phyloP scores from a whole-genome alignment of 1,284 basidiomycete genomes.

The Porodaedalea pini region DNA sequence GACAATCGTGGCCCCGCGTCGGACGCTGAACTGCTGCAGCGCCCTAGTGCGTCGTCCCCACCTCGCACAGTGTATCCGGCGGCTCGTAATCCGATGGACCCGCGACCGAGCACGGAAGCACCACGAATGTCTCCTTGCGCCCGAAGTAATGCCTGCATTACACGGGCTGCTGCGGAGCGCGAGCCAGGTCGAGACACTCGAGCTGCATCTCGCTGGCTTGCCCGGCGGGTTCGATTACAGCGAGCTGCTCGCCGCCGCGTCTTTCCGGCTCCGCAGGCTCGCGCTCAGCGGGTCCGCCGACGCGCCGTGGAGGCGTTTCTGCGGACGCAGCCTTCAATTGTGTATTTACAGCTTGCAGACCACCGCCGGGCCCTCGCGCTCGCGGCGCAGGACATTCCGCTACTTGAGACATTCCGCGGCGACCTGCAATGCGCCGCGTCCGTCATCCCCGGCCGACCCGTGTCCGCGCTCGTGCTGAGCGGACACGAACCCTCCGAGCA shows the following conservation, averaged over 20 bases:
- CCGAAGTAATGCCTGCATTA: conserved; percentile 27
- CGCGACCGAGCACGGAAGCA: conserved; percentile 26
- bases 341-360: conserved; percentile 50
- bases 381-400: conserved; percentile 39
- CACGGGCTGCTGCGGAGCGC: conserved; percentile 9
- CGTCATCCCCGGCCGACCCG: conserved; percentile 56
- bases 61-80: conserved; percentile 43
- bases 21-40: conserved; percentile 48
- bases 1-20: conserved; percentile 39
- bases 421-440: conserved; percentile 53
- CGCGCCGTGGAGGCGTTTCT: conserved; percentile 43
- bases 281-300: conserved; percentile 47
- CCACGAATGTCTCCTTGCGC: conserved; percentile 31
- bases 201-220: conserved; percentile 47
- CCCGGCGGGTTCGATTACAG: conserved; percentile 26
- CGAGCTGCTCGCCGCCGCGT: conserved; percentile 30
- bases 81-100: conserved; percentile 50
- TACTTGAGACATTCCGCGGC: conserved; percentile 54
- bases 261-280: conserved; percentile 42
- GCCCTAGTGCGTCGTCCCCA: conserved; percentile 46
- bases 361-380: conserved; percentile 39
- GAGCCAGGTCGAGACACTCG: conserved; percentile 47
- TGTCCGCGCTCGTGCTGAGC: conserved; percentile 50
- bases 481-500: conserved; percentile 51
- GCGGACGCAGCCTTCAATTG: conserved; percentile 37